These are phyloP conservation scores for Cercophora sp. DNA, from an alignment of 495 filamentous ascomycete species.

Conservation along the genomic window DNA sequence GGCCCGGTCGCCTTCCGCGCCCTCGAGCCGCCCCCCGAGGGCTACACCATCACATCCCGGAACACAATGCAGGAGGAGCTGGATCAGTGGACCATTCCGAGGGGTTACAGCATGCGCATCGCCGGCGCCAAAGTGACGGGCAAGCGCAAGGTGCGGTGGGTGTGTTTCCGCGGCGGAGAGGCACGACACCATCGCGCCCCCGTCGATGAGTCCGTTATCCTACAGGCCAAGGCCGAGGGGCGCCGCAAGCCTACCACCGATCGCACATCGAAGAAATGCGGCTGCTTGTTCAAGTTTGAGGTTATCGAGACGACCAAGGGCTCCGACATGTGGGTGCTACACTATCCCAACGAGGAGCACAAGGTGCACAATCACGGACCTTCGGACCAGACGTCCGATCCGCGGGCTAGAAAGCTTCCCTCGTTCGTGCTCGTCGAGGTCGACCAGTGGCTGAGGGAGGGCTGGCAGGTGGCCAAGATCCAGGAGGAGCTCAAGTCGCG, in stretches of 20 bases:
- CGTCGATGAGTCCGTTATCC: conserved; percentile 25
- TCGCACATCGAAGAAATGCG: conserved; percentile 34
- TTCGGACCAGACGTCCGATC: conserved; percentile 30
- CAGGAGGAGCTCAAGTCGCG: conserved; percentile 31
- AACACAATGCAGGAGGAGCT: conserved; percentile 35
- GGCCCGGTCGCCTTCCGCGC: conserved; percentile 16
- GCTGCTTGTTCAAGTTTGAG: conserved; percentile 36
- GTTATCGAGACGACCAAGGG: conserved; percentile 31
- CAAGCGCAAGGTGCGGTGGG: conserved; percentile 35
- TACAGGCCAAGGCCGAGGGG: conserved; percentile 27
- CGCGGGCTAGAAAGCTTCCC: conserved; percentile 31
- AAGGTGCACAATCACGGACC: conserved; percentile 35
- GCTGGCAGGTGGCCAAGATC: conserved; percentile 34
- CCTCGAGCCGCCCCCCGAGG: conserved; percentile 32
- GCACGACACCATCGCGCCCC: conserved; percentile 32
- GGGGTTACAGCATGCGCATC: conserved; percentile 39
- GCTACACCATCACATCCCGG: conserved; percentile 30
- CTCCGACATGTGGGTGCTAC: conserved; percentile 31
- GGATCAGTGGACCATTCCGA: conserved; percentile 32
- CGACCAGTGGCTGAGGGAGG: conserved; percentile 31
- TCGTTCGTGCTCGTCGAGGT: conserved; percentile 25
- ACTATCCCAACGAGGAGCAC: conserved; percentile 36
- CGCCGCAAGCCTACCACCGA: conserved; percentile 36
- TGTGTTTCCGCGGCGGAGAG: conserved; percentile 35
- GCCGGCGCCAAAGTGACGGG: conserved; percentile 35